Base-by-base conservation (phyloP, 192 early-diverging fungal genomes). In the Phlyctochytrium planicorne region DNA sequence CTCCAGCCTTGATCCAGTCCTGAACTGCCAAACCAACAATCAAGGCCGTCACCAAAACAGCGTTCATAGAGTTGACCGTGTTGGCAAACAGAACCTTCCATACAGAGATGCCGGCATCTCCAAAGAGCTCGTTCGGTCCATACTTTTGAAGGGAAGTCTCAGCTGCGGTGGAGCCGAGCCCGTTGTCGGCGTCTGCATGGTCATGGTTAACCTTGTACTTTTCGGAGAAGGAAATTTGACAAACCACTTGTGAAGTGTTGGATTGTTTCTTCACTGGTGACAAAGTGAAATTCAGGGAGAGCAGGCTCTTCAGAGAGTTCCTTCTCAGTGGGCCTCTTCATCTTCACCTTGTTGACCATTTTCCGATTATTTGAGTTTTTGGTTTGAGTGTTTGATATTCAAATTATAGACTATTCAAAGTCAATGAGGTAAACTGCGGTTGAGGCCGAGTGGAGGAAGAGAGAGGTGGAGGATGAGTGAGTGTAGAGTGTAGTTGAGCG, bases 1-100 rank as follows among this genome's bases (percentile, higher is more conserved):
- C 75, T 36, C 34, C 53, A 25, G 60, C 71, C 61, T 76, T 56
- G 57, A 74, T 72, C 62, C 59, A 79, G 57, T 77, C 75, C 36
- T 75, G 30, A 1, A 77, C 75, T 24, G 30, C 3, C 0, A 25
- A 20, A 20, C 67, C 24, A 12, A 77, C 34, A 31, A 33, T 74
- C 2, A 77, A 23, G 14, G 75, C 75, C 23, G 68, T 29, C n/a
- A 79, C n/a, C 20, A 77, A 35, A 17, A 77, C 77, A 66, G 64
- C 25, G 63, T 77, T 77, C 75, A 77, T 77, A 2, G 74, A 68
- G 66, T 77, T 77, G 71, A 77, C 40, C 37, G 77, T 52, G 62
- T 77, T 77, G 57, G 53, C 37, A 30, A 77, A 47, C 10, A 77
- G 71, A 16, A 77, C 75, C 3, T 76, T 75, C 4, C 59, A 59